Percentiles rank a stretch among this genome's conserved stretches.
Conservation (phyloP, 108 stramenopile genomes). For the Hondaea fermentalgiana region DNA sequence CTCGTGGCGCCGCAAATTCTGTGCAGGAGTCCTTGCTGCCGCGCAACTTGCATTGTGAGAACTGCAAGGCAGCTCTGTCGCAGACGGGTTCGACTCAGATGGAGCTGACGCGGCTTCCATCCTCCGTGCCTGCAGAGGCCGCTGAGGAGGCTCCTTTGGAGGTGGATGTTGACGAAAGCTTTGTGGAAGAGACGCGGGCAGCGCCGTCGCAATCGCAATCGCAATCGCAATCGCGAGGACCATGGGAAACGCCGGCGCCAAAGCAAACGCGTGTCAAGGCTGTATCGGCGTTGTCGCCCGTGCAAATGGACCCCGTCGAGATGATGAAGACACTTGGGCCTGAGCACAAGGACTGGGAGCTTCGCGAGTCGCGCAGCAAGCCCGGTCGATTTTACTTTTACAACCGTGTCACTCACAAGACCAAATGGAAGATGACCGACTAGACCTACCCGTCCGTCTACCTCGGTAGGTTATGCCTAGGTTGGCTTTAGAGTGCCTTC, state of each 20-base stretch:
- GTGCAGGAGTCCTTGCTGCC: not conserved
- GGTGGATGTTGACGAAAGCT: not conserved
- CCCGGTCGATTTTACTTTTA: not conserved
- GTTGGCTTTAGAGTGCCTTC: not conserved
- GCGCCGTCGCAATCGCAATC: not conserved
- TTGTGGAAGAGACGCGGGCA: not conserved
- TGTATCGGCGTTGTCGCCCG: not conserved
- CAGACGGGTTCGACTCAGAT: no score
- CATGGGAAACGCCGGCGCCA: not conserved
- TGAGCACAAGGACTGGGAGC: not conserved
- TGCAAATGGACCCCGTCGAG: not conserved
- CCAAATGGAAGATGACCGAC: not conserved
- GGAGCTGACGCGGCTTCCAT: no score
- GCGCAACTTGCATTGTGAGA: not conserved
- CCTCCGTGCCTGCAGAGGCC: no score
- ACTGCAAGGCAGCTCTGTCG: no score
- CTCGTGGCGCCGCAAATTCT: not conserved
- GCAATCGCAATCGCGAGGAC: not conserved
- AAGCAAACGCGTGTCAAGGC: not conserved
- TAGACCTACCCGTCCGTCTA: not conserved
- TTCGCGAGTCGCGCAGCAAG: not conserved
- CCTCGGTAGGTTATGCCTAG: not conserved
- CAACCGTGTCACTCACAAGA: not conserved
- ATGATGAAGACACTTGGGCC: not conserved
- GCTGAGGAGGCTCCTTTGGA: no score